A percentile compares a stretch with the other conserved stretches of the same genome.
Evolutionary conservation across 257 asterid genomes (phyloP).

Genomic region (Primulina huaijiensis): DNA sequence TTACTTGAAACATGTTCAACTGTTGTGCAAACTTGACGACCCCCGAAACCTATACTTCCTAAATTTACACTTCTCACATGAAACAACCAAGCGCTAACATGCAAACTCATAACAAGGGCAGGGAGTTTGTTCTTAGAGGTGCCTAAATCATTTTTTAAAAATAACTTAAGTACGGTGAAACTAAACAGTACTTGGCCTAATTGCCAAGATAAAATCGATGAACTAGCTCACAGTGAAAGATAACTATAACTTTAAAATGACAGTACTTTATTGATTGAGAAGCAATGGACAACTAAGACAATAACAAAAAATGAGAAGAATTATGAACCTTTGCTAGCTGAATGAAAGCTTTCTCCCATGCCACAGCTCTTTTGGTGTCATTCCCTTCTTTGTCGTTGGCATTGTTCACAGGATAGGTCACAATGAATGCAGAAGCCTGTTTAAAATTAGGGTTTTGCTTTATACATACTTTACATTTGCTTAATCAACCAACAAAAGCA

Average conservation of each 20-base stretch:
- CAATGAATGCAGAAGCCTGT: conserved; percentile 94
- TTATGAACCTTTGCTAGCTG: conserved; percentile 77
- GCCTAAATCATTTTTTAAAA: not conserved
- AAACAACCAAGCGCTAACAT: not conserved
- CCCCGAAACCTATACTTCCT: not conserved
- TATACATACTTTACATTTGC: conserved; percentile 18
- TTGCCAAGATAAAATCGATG: not conserved
- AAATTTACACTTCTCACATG: not conserved
- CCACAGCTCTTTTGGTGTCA: conserved; percentile 69
- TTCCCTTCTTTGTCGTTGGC: conserved; percentile 76
- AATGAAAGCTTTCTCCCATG: conserved; percentile 98
- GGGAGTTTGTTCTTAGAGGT: not conserved
- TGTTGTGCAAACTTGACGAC: not conserved
- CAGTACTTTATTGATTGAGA: too few species aligned
- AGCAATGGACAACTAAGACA: conserved; percentile 9
- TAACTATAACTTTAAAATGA: not conserved
- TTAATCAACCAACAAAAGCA: not conserved
- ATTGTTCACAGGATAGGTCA: conserved; percentile 95
- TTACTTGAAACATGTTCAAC: not conserved
- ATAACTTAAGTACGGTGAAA: too few species aligned
- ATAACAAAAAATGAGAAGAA: conserved; percentile 16
- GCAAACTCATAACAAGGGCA: not conserved
- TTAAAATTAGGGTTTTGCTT: conserved; percentile 25
- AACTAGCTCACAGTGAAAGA: not conserved
- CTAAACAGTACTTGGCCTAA: not conserved